These are phyloP conservation scores for Cichorium intybus DNA, from an alignment of 140 eudicot genomes.

Conservation along the genomic window DNA sequence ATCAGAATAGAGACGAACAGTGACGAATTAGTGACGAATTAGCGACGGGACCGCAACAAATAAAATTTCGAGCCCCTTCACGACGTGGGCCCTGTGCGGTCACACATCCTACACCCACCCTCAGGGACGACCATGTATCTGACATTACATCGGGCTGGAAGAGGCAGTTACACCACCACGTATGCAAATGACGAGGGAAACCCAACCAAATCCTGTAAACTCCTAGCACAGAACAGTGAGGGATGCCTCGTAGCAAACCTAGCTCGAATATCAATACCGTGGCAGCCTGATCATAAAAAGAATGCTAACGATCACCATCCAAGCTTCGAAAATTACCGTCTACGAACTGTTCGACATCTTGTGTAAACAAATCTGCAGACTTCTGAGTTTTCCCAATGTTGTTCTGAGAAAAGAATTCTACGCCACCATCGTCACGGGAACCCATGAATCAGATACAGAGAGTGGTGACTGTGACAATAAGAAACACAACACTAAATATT, in stretches of 20 bases:
- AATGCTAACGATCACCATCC: conserved; percentile 40
- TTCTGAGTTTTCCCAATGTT: background rate
- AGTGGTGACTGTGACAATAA: conserved; percentile 45
- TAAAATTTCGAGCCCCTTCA: too few species aligned
- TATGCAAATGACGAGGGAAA: conserved; percentile 49
- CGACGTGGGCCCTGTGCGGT: too few species aligned
- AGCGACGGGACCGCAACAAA: too few species aligned
- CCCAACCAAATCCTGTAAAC: conserved; percentile 54
- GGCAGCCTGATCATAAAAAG: conserved; percentile 53
- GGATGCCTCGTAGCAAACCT: conserved; percentile 50
- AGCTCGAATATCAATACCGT: conserved; percentile 41
- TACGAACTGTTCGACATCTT: conserved; percentile 62
- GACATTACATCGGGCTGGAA: conserved; percentile 55
- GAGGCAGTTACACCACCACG: conserved; percentile 58
- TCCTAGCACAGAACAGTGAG: conserved; percentile 62
- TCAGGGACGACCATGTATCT: too few species aligned
- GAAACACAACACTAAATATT: conserved; percentile 41
- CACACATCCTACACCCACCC: too few species aligned
- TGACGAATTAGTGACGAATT: too few species aligned
- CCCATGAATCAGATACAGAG: conserved; percentile 40
- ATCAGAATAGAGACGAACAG: too few species aligned
- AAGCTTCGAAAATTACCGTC: conserved; percentile 48
- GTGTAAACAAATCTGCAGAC: conserved; percentile 30
- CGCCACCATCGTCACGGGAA: conserved; percentile 26
- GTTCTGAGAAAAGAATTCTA: too few species aligned